Percentiles rank a stretch among this genome's conserved stretches.
Evolutionary conservation across 306 rosid species (phyloP).

Genomic region (Quercus robur): DNA sequence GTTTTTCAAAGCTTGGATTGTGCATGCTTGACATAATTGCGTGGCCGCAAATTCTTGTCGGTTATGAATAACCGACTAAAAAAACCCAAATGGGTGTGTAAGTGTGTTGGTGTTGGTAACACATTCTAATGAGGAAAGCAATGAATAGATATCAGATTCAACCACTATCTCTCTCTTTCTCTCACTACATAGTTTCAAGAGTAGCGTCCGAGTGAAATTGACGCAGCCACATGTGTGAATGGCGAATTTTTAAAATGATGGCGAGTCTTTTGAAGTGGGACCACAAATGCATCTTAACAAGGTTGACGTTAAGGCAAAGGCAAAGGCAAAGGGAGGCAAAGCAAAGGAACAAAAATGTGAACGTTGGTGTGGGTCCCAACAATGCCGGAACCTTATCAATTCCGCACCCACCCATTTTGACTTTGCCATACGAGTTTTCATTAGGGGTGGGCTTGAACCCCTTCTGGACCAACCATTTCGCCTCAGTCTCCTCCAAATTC

Average conservation of each 20-base stretch:
- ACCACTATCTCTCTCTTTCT: neutral
- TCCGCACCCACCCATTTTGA: constrained; percentile 70
- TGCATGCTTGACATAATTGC: neutral
- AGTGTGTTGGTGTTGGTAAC: neutral
- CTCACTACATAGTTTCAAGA: no score
- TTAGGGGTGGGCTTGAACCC: constrained; percentile 5
- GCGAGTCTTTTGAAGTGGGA: constrained; percentile 16
- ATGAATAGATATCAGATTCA: neutral
- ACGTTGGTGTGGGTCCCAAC: constrained; percentile 31
- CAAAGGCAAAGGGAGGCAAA: constrained; percentile 40
- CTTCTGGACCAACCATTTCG: constrained; percentile 32
- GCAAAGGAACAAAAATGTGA: constrained; percentile 32
- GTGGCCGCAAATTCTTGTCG: neutral
- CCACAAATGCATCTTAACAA: constrained; percentile 18
- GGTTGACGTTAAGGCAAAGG: constrained; percentile 79
- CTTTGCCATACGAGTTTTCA: constrained; percentile 40
- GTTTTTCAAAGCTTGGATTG: neutral
- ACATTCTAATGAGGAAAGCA: neutral
- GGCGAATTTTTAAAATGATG: constrained; percentile 22
- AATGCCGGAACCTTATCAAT: constrained; percentile 37
- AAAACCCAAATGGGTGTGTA: neutral
- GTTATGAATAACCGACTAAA: neutral
- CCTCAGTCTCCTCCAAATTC: constrained; percentile 14
- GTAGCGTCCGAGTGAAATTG: constrained; percentile 15
- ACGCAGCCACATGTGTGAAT: constrained; percentile 30